Conservation (phyloP, 805 yeast genomes). For the Candida anglica region DNA sequence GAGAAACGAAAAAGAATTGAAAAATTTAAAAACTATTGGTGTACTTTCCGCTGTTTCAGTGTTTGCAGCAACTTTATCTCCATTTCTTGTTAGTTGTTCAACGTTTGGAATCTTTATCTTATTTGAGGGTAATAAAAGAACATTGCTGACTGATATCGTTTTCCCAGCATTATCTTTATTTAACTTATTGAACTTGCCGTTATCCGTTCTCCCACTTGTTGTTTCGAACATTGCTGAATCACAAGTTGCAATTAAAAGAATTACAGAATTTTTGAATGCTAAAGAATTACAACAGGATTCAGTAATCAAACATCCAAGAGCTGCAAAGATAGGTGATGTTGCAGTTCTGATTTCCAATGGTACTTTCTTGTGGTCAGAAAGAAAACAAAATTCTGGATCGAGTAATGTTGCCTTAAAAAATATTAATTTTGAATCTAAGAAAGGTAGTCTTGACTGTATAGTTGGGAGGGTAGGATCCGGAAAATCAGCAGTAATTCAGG, state of each 20-base stretch:
- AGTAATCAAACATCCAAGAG: conserved; percentile 38
- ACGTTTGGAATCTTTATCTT: conserved; percentile 81
- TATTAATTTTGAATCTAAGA: conserved; percentile 58
- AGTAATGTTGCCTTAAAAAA: conserved; percentile 61
- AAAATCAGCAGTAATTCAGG: conserved; percentile 79
- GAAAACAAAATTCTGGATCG: conserved; percentile 55
- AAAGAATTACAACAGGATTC: conserved; percentile 84
- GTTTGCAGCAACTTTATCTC: conserved; percentile 82
- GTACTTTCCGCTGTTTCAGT: conserved; percentile 62
- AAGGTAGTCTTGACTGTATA: conserved; percentile 79
- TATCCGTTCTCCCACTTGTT: conserved; percentile 91
- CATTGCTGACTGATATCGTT: conserved; percentile 85
- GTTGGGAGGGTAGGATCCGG: conserved; percentile 92
- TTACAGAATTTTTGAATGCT: conserved; percentile 65
- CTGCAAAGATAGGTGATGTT: conserved; percentile 40
- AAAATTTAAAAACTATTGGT: conserved; percentile 72
- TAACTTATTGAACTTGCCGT: conserved; percentile 85
- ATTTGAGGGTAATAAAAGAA: conserved; percentile 45
- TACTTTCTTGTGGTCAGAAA: conserved; percentile 76
- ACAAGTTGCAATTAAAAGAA: conserved; percentile 74
- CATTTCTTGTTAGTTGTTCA: conserved; percentile 82
- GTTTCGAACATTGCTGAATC: conserved; percentile 88
- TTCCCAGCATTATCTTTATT: conserved; percentile 88
- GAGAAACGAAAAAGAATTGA: conserved; percentile 83
- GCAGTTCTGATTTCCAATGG: conserved; percentile 66